Evolutionary conservation across 495 filamentous ascomycete genomes (phyloP).

Genomic region (Paragyromitra xinjiangensis): DNA sequence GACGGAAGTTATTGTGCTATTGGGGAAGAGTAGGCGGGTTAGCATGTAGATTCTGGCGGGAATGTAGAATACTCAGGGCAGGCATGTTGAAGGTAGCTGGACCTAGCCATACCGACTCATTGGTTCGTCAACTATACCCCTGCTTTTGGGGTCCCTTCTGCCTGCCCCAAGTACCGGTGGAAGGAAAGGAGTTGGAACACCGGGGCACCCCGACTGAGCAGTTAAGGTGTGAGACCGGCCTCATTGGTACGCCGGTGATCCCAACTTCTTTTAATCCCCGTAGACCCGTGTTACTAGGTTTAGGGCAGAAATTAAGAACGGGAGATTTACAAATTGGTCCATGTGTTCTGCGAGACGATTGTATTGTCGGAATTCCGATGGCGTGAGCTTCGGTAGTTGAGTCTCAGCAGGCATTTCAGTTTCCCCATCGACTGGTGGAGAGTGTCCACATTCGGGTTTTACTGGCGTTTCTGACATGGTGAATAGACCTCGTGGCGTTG

Average conservation of each 20-base stretch:
- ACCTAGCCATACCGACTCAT: background rate
- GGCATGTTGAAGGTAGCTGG: background rate
- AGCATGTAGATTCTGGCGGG: background rate
- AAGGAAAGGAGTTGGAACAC: background rate
- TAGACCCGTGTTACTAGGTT: background rate
- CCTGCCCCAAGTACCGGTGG: background rate
- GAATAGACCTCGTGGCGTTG: background rate
- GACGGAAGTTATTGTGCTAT: constrained; percentile 44
- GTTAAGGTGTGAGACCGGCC: background rate
- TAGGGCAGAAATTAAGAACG: constrained; percentile 51
- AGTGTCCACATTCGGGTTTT: background rate
- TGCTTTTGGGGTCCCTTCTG: background rate
- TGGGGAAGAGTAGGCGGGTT: background rate
- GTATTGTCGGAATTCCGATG: constrained; percentile 69
- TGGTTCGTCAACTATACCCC: background rate
- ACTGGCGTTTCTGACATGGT: constrained; percentile 1
- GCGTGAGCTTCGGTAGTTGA: constrained; percentile 59
- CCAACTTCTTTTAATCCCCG: background rate
- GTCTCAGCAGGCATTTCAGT: background rate
- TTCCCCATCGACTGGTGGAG: constrained; percentile 1
- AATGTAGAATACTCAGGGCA: background rate
- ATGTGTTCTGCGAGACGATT: constrained; percentile 80
- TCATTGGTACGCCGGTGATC: background rate
- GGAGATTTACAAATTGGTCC: constrained; percentile 68
- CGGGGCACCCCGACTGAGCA: background rate